Percentiles rank a stretch among this genome's conserved stretches.
phyloP scores from a whole-genome alignment of 495 filamentous ascomycete species.

The Penicillium paradoxum region DNA sequence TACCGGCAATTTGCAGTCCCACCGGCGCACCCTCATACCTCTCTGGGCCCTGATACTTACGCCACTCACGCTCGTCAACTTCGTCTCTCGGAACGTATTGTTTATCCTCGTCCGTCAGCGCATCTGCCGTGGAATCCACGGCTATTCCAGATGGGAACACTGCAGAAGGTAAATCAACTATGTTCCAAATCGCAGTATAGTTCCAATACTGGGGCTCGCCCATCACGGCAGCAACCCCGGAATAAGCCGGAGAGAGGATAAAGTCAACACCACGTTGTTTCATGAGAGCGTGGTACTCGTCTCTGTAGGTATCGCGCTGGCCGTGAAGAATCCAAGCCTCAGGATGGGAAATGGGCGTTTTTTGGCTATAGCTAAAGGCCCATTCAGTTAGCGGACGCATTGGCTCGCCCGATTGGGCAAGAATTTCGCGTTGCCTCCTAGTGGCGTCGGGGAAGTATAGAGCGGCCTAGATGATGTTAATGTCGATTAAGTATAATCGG shows the following conservation, averaged over 20 bases:
- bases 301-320: slow-evolving; percentile 53
- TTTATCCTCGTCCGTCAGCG: slow-evolving; percentile 18
- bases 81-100: slow-evolving; percentile 29
- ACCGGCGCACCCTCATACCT: slow-evolving; percentile 44
- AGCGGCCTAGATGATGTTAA: slow-evolving; percentile 25
- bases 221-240: slow-evolving; percentile 55
- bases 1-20: slow-evolving; percentile 48
- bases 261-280: slow-evolving; percentile 61
- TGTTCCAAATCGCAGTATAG: slow-evolving; percentile 70
- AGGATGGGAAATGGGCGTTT: slow-evolving; percentile 33
- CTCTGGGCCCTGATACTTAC: slow-evolving; percentile 30
- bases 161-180: slow-evolving; percentile 60
- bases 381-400: slow-evolving; percentile 52
- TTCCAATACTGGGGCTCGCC: slow-evolving; percentile 62
- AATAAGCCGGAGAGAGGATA: slow-evolving; percentile 60
- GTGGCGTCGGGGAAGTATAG: slow-evolving; percentile 57
- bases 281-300: slow-evolving; percentile 55
- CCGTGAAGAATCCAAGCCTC: slow-evolving; percentile 44
- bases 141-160: slow-evolving; percentile 50
- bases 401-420: slow-evolving; percentile 50
- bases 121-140: slow-evolving; percentile 39
- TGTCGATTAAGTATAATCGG: no score
- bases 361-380: slow-evolving; percentile 50
- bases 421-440: slow-evolving; percentile 36
- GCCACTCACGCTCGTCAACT: slow-evolving; percentile 37